Evolutionary conservation across 192 early-diverging fungal genomes (phyloP), one percentile per base, ranked within the genome.

Genomic region (Mortierella alpina): DNA sequence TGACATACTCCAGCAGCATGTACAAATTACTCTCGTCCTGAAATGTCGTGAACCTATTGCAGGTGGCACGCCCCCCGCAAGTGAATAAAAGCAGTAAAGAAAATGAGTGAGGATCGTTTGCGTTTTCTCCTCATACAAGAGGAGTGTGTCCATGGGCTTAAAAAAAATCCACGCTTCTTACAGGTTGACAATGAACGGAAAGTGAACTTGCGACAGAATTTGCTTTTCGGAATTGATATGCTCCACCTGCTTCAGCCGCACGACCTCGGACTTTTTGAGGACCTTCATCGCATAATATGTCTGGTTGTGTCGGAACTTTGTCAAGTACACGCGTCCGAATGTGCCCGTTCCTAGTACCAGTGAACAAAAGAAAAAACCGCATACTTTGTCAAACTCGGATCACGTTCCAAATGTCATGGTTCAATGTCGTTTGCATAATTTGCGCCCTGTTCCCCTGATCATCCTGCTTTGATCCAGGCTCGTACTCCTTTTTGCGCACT

Each of bases 1-100:
- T 91, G 15, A 99, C 96, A 81, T 98, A 99, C 87, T 99, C 97
- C 65, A 95, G 86, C 44, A 99, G 87, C 95, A 99, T 97, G 82
- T 96, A 99, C 61, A 99, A 85, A 80, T 95, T 96, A 40, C 83
- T 72, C 67, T 96, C 95, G 83, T 99, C 95, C 82, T 99, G 96
- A 84, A 99, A 97, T 46, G 97, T 99, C 80, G 95, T 96, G 66
- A 94, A 89, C 60, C 93, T 95, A 20, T 56, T 56, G n/a, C 20
- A 52, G 45, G 23, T 40, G 41, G 49, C 31, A n/a, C 52, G 7
- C 49, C 41, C 12, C 15, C n/a, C 10, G 5, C 20, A 67, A 48
- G 22, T 17, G 58, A 59, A 31, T 18, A 13, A 15, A 59, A 8
- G 14, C n/a, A 59, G 14, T 7, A 31, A 59, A 10, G 18, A 42